A percentile compares a stretch with the other conserved stretches of the same genome.
phyloP scores from a whole-genome alignment of 805 yeast genomes.

The Nakazawaea sp. region DNA sequence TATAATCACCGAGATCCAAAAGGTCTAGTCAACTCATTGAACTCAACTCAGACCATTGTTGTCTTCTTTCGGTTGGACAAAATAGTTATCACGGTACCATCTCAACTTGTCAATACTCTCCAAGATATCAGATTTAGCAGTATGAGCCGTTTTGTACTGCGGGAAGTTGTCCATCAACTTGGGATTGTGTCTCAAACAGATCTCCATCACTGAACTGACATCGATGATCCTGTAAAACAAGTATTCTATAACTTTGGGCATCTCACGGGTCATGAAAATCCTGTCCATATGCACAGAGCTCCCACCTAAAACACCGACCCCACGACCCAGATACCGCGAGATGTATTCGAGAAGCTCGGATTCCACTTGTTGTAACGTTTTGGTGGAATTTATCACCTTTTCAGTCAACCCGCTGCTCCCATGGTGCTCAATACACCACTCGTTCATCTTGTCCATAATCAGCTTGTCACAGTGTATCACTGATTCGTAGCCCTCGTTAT shows the following conservation, averaged over 20 bases:
- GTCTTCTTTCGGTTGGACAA: constrained; percentile 25
- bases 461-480: constrained; percentile 64
- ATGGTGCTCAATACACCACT: constrained; percentile 86
- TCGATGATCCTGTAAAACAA: constrained; percentile 77
- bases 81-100: constrained; percentile 69
- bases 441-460: constrained; percentile 66
- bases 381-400: constrained; percentile 53
- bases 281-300: constrained; percentile 91
- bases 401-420: constrained; percentile 69
- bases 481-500: constrained; percentile 69
- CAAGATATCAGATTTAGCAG: constrained; percentile 81
- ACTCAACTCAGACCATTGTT: no score
- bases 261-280: constrained; percentile 73
- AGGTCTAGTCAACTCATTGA: no score
- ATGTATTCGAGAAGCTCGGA: constrained; percentile 58
- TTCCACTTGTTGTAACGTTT: constrained; percentile 57
- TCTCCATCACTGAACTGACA: constrained; percentile 81
- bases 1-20: no score
- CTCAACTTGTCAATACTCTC: constrained; percentile 82
- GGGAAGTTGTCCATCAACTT: constrained; percentile 50
- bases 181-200: constrained; percentile 73
- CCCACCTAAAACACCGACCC: constrained; percentile 77
- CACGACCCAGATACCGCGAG: constrained; percentile 41
- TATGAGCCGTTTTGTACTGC: constrained; percentile 63
- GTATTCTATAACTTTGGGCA: constrained; percentile 64